Percentiles rank a stretch among this genome's conserved stretches.
phyloP scores from a whole-genome alignment of 495 filamentous ascomycete species.

The Zalerion maritima region DNA sequence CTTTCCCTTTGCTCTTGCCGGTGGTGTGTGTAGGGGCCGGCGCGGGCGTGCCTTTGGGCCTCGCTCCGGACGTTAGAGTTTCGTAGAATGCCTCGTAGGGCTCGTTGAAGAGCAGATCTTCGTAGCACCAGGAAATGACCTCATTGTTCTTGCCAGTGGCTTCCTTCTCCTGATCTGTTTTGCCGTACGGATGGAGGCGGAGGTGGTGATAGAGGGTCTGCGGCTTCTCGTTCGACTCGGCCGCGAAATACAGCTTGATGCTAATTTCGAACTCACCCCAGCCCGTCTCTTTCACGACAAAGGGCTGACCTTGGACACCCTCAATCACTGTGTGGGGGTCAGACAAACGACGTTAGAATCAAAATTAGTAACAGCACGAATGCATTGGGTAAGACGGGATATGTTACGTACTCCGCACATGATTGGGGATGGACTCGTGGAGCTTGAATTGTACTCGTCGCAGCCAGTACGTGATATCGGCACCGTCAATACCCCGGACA shows the following conservation, averaged over 20 bases:
- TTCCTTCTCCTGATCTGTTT: conserved; percentile 57
- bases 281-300: conserved; percentile 78
- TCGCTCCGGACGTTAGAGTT: conserved; percentile 51
- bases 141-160: conserved; percentile 45
- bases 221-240: conserved; percentile 75
- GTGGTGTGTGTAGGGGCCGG: conserved; percentile 18
- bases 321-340: conserved; percentile 26
- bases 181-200: conserved; percentile 78
- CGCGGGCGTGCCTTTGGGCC: conserved; percentile 17
- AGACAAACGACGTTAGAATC: too few relatives aligned
- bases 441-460: conserved; percentile 96
- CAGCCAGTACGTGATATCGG: conserved; percentile 87
- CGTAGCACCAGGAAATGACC: conserved; percentile 63
- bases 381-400: too few relatives aligned
- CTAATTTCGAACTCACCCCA: conserved; percentile 98
- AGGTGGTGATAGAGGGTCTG: conserved; percentile 83
- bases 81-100: conserved; percentile 83
- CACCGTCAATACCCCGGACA: conserved; percentile 69
- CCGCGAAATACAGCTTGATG: conserved; percentile 80
- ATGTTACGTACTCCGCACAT: conserved; percentile 55
- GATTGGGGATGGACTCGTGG: conserved; percentile 85
- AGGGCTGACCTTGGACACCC: conserved; percentile 59
- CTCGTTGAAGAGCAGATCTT: conserved; percentile 92
- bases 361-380: neutral
- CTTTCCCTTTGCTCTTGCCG: conserved; percentile 29